These are phyloP conservation scores for Mycosphaerella arachidis DNA, from an alignment of 2,329 filamentous ascomycete genomes.

Conservation along the genomic window DNA sequence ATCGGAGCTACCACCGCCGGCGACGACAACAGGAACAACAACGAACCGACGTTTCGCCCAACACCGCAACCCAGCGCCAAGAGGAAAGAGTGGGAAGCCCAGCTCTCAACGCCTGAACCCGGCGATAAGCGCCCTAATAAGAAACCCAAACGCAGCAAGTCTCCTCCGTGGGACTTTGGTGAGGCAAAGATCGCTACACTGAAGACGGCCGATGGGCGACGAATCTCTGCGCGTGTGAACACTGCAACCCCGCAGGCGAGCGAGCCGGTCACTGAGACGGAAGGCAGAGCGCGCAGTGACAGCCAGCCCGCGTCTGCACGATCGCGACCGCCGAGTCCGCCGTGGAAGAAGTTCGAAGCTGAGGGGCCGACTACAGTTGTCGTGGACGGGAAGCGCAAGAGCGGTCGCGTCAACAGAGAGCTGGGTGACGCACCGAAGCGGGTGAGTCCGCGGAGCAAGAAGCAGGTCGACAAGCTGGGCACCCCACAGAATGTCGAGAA, in stretches of 20 bases:
- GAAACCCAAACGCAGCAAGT: constrained; percentile 51
- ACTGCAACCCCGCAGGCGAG: constrained; percentile 25
- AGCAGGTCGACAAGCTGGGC: constrained; percentile 25
- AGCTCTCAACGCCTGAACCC: constrained; percentile 15
- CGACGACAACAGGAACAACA: constrained; percentile 4
- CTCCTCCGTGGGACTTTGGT: constrained; percentile 33
- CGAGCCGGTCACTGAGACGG: constrained; percentile 6
- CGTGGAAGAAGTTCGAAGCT: constrained; percentile 82
- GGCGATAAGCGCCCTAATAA: constrained; percentile 44
- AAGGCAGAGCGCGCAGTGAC: constrained; percentile 21
- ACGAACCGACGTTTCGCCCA: constrained; percentile 21
- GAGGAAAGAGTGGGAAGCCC: constrained; percentile 26
- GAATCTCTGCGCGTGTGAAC: constrained; percentile 31
- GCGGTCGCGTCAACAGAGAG: constrained; percentile 51
- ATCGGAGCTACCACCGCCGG: neutral
- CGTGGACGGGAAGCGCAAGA: constrained; percentile 57
- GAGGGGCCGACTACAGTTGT: constrained; percentile 85
- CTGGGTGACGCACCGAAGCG: constrained; percentile 24
- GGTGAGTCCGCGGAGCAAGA: constrained; percentile 30
- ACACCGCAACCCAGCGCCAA: constrained; percentile 27
- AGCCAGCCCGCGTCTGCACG: constrained; percentile 21
- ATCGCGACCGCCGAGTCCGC: constrained; percentile 65
- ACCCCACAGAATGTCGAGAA: constrained; percentile 17
- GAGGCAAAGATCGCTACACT: constrained; percentile 28
- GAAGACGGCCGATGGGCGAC: constrained; percentile 31